Conservation (phyloP, 495 filamentous ascomycete genomes). For the Hyaloscypha bicolor region DNA sequence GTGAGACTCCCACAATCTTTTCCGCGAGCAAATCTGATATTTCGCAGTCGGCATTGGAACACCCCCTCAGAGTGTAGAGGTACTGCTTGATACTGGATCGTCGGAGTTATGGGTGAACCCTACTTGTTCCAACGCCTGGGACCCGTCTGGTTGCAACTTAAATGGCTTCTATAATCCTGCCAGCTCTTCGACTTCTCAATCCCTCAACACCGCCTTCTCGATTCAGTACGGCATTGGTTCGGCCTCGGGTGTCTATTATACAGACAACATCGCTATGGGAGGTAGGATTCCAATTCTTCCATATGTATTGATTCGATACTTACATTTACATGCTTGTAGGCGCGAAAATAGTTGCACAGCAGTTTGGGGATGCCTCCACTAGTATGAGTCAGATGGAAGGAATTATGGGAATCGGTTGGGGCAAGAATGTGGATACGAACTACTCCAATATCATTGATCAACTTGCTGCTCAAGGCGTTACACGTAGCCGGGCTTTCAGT, state of each 20-base stretch:
- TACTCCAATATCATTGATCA: slow-evolving; percentile 17
- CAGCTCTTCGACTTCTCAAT: slow-evolving; percentile 1
- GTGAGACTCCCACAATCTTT: background rate
- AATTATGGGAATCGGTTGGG: slow-evolving; percentile 13
- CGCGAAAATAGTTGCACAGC: background rate
- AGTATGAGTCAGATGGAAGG: slow-evolving; percentile 4
- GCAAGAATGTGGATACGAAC: background rate
- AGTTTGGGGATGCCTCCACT: slow-evolving; percentile 8
- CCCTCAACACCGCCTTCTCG: background rate
- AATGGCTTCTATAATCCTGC: slow-evolving; percentile 3
- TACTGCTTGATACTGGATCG: slow-evolving; percentile 19
- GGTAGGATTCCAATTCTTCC: slow-evolving; percentile 3
- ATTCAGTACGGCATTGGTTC: slow-evolving; percentile 16
- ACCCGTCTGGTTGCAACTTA: slow-evolving; percentile 1
- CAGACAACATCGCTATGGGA: slow-evolving; percentile 12
- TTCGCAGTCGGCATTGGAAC: slow-evolving; percentile 14
- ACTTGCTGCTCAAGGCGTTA: slow-evolving; percentile 14
- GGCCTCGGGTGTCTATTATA: slow-evolving; percentile 7
- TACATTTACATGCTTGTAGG: background rate
- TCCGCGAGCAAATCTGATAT: background rate
- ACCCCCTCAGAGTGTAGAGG: slow-evolving; percentile 7
- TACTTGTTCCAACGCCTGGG: background rate
- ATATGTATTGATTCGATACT: no score
- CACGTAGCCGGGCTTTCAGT: slow-evolving; percentile 21
- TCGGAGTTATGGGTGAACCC: slow-evolving; percentile 22